phyloP scores from a whole-genome alignment of 768 basidiomycete species.

The Tricholoma matsutake region DNA sequence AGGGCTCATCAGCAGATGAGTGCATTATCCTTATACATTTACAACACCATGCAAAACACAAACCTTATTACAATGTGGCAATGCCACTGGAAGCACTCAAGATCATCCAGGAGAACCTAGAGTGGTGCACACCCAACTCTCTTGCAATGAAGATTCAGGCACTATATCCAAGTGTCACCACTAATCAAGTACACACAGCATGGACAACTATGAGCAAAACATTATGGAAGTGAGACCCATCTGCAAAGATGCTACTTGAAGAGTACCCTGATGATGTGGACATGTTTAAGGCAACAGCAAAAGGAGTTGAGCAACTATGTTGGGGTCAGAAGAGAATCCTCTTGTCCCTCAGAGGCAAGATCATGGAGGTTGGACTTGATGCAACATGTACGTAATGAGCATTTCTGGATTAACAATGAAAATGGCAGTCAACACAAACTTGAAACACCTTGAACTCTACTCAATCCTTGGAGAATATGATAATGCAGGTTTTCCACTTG shows the following conservation, averaged over 20 bases:
- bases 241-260: conserved; percentile 19
- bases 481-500: conserved; percentile 22
- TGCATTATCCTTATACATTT: too few species aligned
- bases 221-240: conserved; percentile 22
- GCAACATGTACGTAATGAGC: conserved; percentile 16
- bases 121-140: not conserved
- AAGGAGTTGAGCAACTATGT: conserved; percentile 22
- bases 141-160: not conserved
- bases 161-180: conserved; percentile 6
- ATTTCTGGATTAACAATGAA: not conserved
- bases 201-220: conserved; percentile 26
- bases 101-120: not conserved
- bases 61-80: too few species aligned
- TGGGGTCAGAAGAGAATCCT: conserved; percentile 23
- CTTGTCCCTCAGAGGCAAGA: conserved; percentile 10
- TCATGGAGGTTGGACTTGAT: conserved; percentile 21
- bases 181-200: conserved; percentile 22
- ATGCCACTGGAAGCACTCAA: too few species aligned
- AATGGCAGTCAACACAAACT: conserved; percentile 20
- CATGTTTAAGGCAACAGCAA: conserved; percentile 13
- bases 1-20: too few species aligned
- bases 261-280: conserved; percentile 21
- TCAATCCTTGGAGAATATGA: conserved; percentile 20
- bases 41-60: too few species aligned
- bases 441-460: conserved; percentile 24